A percentile compares a stretch with the other conserved stretches of the same genome.
These are phyloP conservation scores for Cinnamomum chago DNA, from an alignment of 164 flowering plant genomes.

Conservation along the genomic window DNA sequence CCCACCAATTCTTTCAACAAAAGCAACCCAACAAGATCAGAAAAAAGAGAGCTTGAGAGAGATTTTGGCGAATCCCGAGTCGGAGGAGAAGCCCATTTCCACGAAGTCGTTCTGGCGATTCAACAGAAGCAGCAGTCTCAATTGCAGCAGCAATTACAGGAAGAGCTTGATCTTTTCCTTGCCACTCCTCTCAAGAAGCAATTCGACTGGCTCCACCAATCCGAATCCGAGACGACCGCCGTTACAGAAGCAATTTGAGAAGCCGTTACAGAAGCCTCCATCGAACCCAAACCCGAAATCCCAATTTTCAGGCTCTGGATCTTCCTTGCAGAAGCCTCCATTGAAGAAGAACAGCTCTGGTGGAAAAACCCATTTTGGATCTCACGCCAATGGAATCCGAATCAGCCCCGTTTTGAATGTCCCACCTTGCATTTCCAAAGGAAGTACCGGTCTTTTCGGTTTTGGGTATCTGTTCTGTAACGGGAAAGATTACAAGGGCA, in stretches of 20 bases:
- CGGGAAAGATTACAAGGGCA: conserved; percentile 57
- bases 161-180: conserved; percentile 43
- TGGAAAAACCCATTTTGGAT: conserved; percentile 18
- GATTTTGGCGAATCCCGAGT: conserved; percentile 36
- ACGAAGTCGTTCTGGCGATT: conserved; percentile 67
- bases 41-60: conserved; percentile 59
- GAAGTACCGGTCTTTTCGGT: conserved; percentile 51
- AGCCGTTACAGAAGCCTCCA: conserved; percentile 18
- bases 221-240: conserved; percentile 31
- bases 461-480: conserved; percentile 62
- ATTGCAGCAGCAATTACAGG: conserved; percentile 26
- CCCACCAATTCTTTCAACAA: background rate
- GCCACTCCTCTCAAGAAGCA: conserved; percentile 57
- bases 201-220: conserved; percentile 59
- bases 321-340: conserved; percentile 23
- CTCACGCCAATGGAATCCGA: conserved; percentile 39
- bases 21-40: conserved; percentile 10
- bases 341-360: conserved; percentile 25
- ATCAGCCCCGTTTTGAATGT: conserved; percentile 66
- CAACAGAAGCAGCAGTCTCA: conserved; percentile 57
- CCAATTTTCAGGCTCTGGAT: background rate
- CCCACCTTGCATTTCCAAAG: conserved; percentile 57
- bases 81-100: conserved; percentile 25
- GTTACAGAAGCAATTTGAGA: conserved; percentile 30
- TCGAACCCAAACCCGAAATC: background rate